Conservation (phyloP, 345 rosid genomes). For the Crucihimalaya himalaica region DNA sequence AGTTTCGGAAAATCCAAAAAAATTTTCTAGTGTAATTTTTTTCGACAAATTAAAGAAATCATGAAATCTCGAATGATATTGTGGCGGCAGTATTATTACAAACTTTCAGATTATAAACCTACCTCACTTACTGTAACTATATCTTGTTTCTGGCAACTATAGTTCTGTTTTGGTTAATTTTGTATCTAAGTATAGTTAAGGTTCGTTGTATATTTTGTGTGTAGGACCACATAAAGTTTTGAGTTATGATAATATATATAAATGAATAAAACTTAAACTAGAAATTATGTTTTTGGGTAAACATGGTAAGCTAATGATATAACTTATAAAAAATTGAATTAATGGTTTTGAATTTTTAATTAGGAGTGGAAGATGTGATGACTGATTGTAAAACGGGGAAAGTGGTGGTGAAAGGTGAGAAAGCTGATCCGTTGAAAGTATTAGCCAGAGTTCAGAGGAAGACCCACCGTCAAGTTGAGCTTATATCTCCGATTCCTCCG, state of each 20-base stretch:
- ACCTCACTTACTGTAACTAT: slow-evolving; percentile 6
- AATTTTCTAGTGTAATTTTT: too few relatives aligned
- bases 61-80: too few relatives aligned
- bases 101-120: background rate
- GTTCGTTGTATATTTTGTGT: background rate
- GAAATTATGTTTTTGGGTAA: slow-evolving; percentile 19
- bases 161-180: slow-evolving; percentile 14
- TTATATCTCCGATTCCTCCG: slow-evolving; percentile 85
- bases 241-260: slow-evolving; percentile 3
- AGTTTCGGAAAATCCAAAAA: background rate
- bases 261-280: background rate
- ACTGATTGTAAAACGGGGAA: slow-evolving; percentile 79
- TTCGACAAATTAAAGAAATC: too few relatives aligned
- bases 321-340: background rate
- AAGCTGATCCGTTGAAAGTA: slow-evolving; percentile 91
- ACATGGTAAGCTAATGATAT: background rate
- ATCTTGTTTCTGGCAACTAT: slow-evolving; percentile 23
- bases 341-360: background rate
- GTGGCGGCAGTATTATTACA: too few relatives aligned
- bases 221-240: slow-evolving; percentile 32
- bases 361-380: slow-evolving; percentile 90
- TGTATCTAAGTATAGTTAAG: slow-evolving; percentile 18
- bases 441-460: slow-evolving; percentile 78
- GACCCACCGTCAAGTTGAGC: slow-evolving; percentile 82
- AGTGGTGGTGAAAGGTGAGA: slow-evolving; percentile 97